Conservation (phyloP, 306 rosid species). For the Crataegus laevigata region DNA sequence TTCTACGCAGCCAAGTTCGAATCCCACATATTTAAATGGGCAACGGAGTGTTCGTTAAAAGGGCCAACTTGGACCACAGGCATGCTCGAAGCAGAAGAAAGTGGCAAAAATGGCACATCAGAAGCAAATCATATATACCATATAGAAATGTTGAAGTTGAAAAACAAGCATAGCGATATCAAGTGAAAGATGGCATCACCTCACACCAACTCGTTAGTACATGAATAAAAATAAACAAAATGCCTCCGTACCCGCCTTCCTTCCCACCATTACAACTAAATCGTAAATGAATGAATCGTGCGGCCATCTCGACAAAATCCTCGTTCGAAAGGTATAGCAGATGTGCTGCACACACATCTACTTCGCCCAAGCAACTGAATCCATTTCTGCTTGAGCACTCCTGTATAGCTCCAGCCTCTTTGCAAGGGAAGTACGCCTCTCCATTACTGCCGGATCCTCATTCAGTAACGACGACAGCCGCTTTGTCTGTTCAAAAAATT, state of each 20-base stretch:
- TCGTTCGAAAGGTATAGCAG: background rate
- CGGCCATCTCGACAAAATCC: slow-evolving; percentile 14
- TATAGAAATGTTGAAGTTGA: background rate
- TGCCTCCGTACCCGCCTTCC: background rate
- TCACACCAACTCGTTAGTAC: slow-evolving; percentile 2
- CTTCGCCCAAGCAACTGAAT: slow-evolving; percentile 89
- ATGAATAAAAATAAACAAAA: background rate
- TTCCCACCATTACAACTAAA: slow-evolving; percentile 1
- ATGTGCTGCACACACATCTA: slow-evolving; percentile 22
- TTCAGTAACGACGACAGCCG: slow-evolving; percentile 66
- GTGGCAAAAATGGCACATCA: background rate
- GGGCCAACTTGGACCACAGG: background rate
- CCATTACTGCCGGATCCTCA: slow-evolving; percentile 95
- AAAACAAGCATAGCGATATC: background rate
- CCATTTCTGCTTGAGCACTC: slow-evolving; percentile 84
- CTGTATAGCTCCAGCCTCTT: slow-evolving; percentile 86
- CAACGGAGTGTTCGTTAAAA: too few species aligned
- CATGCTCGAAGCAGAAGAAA: background rate
- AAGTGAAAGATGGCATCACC: slow-evolving; percentile 3
- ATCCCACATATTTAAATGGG: too few species aligned
- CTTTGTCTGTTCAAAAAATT: slow-evolving; percentile 43
- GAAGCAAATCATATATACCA: background rate
- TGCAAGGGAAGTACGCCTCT: slow-evolving; percentile 60
- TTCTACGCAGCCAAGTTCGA: too few species aligned
- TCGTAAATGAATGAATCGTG: slow-evolving; percentile 16